A percentile compares a stretch with the other conserved stretches of the same genome.
These are phyloP conservation scores for Lasiosphaeris hirsuta DNA, from an alignment of 495 filamentous ascomycete genomes.

Conservation along the genomic window DNA sequence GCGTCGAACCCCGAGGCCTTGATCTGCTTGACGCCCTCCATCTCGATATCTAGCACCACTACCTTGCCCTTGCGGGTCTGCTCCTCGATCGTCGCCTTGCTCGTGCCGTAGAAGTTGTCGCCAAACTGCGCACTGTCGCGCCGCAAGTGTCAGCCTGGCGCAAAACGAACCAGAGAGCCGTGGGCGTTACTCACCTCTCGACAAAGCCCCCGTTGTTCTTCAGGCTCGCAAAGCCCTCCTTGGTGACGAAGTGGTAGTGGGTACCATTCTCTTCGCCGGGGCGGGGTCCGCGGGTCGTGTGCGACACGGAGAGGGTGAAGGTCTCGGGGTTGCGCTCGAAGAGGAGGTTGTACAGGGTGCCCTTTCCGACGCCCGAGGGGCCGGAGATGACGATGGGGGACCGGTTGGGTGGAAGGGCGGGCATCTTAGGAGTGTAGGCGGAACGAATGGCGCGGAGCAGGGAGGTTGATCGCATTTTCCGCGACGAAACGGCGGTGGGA, in stretches of 20 bases:
- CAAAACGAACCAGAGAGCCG: neutral
- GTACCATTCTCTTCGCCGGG: slow-evolving; percentile 69
- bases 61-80: slow-evolving; percentile 64
- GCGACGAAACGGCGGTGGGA: neutral
- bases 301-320: slow-evolving; percentile 80
- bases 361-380: slow-evolving; percentile 84
- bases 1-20: slow-evolving; percentile 71
- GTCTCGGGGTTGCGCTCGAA: slow-evolving; percentile 59
- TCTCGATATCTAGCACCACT: slow-evolving; percentile 85
- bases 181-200: slow-evolving; percentile 44
- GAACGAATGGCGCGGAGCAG: neutral
- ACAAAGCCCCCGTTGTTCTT: slow-evolving; percentile 73
- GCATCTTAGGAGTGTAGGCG: slow-evolving; percentile 20
- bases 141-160: neutral
- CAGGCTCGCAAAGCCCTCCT: slow-evolving; percentile 65
- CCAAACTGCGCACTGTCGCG: slow-evolving; percentile 69
- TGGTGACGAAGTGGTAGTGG: slow-evolving; percentile 78
- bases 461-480: slow-evolving; percentile 6
- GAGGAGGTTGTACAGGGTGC: slow-evolving; percentile 75
- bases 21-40: slow-evolving; percentile 98
- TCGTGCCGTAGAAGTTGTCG: slow-evolving; percentile 87
- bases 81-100: slow-evolving; percentile 68
- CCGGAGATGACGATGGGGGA: slow-evolving; percentile 84
- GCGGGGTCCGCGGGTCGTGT: slow-evolving; percentile 80
- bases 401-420: slow-evolving; percentile 34